Conservation (phyloP, 768 basidiomycete genomes). For the Pleurotus cornucopiae region DNA sequence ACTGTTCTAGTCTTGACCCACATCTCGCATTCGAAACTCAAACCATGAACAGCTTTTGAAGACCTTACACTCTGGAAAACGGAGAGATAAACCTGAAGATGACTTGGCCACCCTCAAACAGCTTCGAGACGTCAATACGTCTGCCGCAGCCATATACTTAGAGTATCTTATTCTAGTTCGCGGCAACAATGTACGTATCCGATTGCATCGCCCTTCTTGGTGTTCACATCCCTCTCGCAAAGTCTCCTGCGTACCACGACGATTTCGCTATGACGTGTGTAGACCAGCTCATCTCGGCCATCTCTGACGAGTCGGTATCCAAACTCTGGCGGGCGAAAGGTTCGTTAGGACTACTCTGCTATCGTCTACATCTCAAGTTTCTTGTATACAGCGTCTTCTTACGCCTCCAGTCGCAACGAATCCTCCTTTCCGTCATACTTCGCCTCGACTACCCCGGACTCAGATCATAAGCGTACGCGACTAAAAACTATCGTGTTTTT, state of each 20-base stretch:
- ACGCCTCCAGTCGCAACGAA: slow-evolving; percentile 34
- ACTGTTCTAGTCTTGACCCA: neutral
- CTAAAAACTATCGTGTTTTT: slow-evolving; percentile 78
- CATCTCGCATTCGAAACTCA: neutral
- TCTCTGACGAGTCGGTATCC: slow-evolving; percentile 45
- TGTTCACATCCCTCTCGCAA: neutral
- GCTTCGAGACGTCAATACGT: slow-evolving; percentile 50
- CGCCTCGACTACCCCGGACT: slow-evolving; percentile 78
- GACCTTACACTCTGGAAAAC: slow-evolving; percentile 48
- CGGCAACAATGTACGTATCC: slow-evolving; percentile 47
- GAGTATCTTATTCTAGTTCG: slow-evolving; percentile 78
- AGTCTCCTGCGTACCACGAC: slow-evolving; percentile 65
- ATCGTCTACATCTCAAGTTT: neutral
- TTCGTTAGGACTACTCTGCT: slow-evolving; percentile 17
- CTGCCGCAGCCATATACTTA: slow-evolving; percentile 66
- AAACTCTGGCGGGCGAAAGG: slow-evolving; percentile 76
- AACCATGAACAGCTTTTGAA: slow-evolving; percentile 52
- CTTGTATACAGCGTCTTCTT: slow-evolving; percentile 41
- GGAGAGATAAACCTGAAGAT: slow-evolving; percentile 55
- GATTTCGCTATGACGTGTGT: slow-evolving; percentile 57
- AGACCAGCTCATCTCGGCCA: slow-evolving; percentile 45
- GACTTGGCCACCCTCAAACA: slow-evolving; percentile 55
- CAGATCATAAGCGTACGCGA: slow-evolving; percentile 65
- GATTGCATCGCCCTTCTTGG: neutral
- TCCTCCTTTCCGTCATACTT: slow-evolving; percentile 70